Evolutionary conservation across 1,284 basidiomycete genomes (phyloP), one percentile per base, ranked within the genome.

Genomic region (Ustilago bromivora): DNA sequence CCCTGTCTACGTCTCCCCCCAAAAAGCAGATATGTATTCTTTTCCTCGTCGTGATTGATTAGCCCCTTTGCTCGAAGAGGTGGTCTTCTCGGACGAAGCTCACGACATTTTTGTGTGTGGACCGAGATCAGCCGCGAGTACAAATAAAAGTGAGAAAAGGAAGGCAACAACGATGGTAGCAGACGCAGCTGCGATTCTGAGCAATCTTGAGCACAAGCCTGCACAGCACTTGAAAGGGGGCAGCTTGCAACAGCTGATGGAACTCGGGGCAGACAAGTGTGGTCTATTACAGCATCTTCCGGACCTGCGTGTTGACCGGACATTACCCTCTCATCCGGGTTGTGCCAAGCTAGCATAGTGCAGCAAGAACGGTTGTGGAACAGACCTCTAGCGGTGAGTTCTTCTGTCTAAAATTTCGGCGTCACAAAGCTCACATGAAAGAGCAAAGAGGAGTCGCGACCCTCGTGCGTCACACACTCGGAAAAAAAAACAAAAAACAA

Each of bases 21-120:
- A 68, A 73, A 67, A 64, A 64, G 71, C 71, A 73, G 66, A 68
- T 65, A 28, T 73, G 71, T 73, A 73, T 64, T 68, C 61, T 58
- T 65, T 55, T 68, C 71, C 41, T 73, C 61, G 66, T 53, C 47
- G 71, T 73, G 71, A 65, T 57, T 43, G 63, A 13, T 57, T 56
- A 35, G 43, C 47, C 56, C 51, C 53, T 64, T 61, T 61, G 61
- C 61, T 73, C 66, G 61, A 73, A 73, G 71, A 72, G 67, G 65
- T 59, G 38, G 52, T 53, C 57, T 49, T 73, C 68, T 61, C 58
- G 71, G 71, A 73, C 59, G 32, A 41, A 13, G 53, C 17, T 23
- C 17, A 52, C 13, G n/a, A 17, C 4, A 19, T 34, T 41, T 17
- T 3, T 57, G 56, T 57, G 35, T 15, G 6, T n/a, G 46, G 23